These are phyloP conservation scores for Cephalotrichum gorgonifer DNA, from an alignment of 2,329 filamentous ascomycete species.

Conservation along the genomic window DNA sequence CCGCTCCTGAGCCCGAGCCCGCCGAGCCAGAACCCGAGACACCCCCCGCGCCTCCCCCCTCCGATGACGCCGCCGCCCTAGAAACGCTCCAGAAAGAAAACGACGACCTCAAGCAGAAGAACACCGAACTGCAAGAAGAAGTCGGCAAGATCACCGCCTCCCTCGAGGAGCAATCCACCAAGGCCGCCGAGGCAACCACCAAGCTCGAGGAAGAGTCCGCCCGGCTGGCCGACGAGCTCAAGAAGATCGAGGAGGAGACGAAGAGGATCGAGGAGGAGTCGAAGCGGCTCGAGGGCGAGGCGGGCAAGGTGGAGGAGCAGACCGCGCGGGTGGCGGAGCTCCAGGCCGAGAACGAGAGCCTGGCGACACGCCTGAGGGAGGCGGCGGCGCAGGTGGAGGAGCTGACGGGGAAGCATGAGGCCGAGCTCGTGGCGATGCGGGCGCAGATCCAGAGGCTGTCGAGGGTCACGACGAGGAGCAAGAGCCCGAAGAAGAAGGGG, in stretches of 20 bases:
- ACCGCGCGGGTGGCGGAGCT: no score
- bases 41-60: not conserved
- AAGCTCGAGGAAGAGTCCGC: not conserved
- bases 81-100: slow-evolving; percentile 1
- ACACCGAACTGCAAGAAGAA: not conserved
- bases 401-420: not conserved
- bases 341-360: not conserved
- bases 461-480: not conserved
- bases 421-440: not conserved
- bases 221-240: not conserved
- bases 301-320: not conserved
- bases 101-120: slow-evolving; percentile 3
- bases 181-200: not conserved
- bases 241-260: not conserved
- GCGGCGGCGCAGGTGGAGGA: not conserved
- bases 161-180: not conserved
- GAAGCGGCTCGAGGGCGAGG: not conserved
- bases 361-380: not conserved
- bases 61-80: not conserved
- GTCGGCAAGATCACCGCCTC: not conserved
- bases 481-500: slow-evolving; percentile 4
- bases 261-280: not conserved
- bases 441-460: slow-evolving; percentile 1
- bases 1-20: no score
- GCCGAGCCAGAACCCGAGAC: not conserved